phyloP scores from a whole-genome alignment of 108 stramenopile species.

The Aurantiochytrium sp. region DNA sequence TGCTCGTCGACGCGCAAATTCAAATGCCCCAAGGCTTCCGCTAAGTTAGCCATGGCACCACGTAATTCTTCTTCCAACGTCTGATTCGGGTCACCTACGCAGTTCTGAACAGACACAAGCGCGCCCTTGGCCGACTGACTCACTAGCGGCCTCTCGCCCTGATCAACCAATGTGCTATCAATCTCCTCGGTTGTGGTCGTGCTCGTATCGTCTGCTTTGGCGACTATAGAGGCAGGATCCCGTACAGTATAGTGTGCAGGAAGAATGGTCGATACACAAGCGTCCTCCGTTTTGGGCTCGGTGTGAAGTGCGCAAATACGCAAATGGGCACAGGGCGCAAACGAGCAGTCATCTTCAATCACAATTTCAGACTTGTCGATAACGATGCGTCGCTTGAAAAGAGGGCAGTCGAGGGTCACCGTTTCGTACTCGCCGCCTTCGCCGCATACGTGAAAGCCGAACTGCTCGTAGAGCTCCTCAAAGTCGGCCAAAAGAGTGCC shows the following conservation, averaged over 20 bases:
- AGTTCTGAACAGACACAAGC: not conserved
- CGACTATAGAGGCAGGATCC: not conserved
- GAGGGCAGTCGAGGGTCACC: slow-evolving; percentile 76
- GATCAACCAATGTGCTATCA: not conserved
- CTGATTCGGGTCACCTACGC: not conserved
- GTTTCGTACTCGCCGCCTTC: slow-evolving; percentile 99
- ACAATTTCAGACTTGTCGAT: slow-evolving; percentile 54
- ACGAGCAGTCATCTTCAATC: slow-evolving; percentile 53
- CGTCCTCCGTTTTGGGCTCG: slow-evolving; percentile 51
- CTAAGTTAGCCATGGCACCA: not conserved
- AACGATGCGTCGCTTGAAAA: slow-evolving; percentile 64
- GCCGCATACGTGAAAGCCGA: slow-evolving; percentile 85
- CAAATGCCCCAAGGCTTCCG: not conserved
- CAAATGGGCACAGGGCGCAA: slow-evolving; percentile 71
- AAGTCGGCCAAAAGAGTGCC: slow-evolving; percentile 23
- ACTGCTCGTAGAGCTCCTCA: slow-evolving; percentile 56
- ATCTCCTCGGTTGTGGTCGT: not conserved
- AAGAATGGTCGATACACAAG: not conserved
- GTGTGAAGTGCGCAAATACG: slow-evolving; percentile 65
- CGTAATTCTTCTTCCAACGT: slow-evolving; percentile 19
- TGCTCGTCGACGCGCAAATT: slow-evolving; percentile 51
- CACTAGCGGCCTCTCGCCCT: not conserved
- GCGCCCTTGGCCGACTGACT: not conserved
- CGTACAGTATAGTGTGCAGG: not conserved
- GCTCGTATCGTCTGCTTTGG: not conserved